Percentiles rank a stretch among this genome's conserved stretches.
Conservation (phyloP, 140 eudicot species). For the Cichorium intybus region DNA sequence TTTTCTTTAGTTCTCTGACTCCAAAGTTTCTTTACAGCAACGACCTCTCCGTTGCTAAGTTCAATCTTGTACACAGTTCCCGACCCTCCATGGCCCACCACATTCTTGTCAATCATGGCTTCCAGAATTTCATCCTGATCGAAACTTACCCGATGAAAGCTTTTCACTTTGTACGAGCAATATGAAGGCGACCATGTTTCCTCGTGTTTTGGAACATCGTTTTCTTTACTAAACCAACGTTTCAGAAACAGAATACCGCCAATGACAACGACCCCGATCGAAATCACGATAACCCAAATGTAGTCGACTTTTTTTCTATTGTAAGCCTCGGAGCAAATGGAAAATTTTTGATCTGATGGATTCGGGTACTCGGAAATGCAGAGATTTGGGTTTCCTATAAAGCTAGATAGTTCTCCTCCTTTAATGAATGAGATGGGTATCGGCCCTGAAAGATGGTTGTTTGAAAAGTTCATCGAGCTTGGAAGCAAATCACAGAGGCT, state of each 20-base stretch:
- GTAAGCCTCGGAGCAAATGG: conserved; percentile 38
- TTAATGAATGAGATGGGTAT: conserved; percentile 64
- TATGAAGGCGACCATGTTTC: conserved; percentile 63
- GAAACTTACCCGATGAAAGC: conserved; percentile 77
- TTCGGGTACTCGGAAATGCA: conserved; percentile 50
- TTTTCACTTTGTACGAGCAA: conserved; percentile 76
- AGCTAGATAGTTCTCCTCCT: conserved; percentile 67
- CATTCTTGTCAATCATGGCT: conserved; percentile 75
- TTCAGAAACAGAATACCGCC: conserved; percentile 50
- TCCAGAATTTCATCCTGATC: conserved; percentile 76
- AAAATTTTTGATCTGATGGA: conserved; percentile 38
- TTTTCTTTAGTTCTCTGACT: conserved; percentile 59
- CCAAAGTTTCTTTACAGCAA: conserved; percentile 92
- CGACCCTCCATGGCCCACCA: conserved; percentile 89
- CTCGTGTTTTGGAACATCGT: conserved; percentile 37
- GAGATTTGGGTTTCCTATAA: conserved; percentile 64
- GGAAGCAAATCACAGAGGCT: conserved; percentile 70
- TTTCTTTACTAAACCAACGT: conserved; percentile 56
- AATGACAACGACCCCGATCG: conserved; percentile 49
- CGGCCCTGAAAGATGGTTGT: conserved; percentile 78
- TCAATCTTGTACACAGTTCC: conserved; percentile 85
- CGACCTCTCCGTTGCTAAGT: conserved; percentile 65
- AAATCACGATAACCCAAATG: conserved; percentile 64
- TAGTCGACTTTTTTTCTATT: conserved; percentile 49
- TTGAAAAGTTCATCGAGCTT: conserved; percentile 77